phyloP scores from a whole-genome alignment of 2,329 filamentous ascomycete species.

The Colletotrichum liriopes region DNA sequence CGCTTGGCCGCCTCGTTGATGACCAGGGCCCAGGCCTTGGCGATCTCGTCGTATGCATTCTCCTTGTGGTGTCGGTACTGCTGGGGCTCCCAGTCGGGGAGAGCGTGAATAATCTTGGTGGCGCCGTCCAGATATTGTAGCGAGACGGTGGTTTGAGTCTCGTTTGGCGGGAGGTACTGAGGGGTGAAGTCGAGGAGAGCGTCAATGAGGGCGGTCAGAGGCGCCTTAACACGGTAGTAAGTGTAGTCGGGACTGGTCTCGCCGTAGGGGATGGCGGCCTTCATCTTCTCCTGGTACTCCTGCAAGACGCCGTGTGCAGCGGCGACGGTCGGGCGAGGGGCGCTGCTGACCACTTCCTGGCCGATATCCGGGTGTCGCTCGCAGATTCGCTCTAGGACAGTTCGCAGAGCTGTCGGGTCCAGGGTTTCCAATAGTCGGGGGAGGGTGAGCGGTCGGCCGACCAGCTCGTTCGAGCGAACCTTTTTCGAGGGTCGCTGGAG shows the following conservation, averaged over 20 bases:
- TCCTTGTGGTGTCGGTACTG: slow-evolving; percentile 94
- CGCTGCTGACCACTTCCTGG: slow-evolving; percentile 85
- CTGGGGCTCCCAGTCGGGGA: slow-evolving; percentile 92
- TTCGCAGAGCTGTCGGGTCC: slow-evolving; percentile 86
- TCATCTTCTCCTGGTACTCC: slow-evolving; percentile 85
- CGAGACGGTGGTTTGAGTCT: slow-evolving; percentile 86
- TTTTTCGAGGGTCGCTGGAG: slow-evolving; percentile 79
- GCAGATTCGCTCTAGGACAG: slow-evolving; percentile 91
- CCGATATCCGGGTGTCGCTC: slow-evolving; percentile 89
- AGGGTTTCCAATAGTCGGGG: slow-evolving; percentile 93
- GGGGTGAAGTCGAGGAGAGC: slow-evolving; percentile 95
- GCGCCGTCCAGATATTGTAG: slow-evolving; percentile 91
- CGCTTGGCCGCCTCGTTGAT: slow-evolving; percentile 92
- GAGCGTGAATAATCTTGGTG: slow-evolving; percentile 88
- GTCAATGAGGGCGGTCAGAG: slow-evolving; percentile 85
- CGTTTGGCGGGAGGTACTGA: slow-evolving; percentile 93
- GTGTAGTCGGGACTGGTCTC: slow-evolving; percentile 91
- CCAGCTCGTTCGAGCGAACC: slow-evolving; percentile 74
- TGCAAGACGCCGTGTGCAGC: slow-evolving; percentile 85
- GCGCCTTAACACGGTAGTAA: slow-evolving; percentile 91
- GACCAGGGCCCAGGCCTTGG: slow-evolving; percentile 92
- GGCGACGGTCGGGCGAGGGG: slow-evolving; percentile 88
- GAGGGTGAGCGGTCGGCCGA: slow-evolving; percentile 69
- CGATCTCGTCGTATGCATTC: slow-evolving; percentile 95
- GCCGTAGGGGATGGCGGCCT: slow-evolving; percentile 87